Base-by-base conservation (phyloP, 1,284 basidiomycete genomes). In the Trichosporon ovoides region DNA sequence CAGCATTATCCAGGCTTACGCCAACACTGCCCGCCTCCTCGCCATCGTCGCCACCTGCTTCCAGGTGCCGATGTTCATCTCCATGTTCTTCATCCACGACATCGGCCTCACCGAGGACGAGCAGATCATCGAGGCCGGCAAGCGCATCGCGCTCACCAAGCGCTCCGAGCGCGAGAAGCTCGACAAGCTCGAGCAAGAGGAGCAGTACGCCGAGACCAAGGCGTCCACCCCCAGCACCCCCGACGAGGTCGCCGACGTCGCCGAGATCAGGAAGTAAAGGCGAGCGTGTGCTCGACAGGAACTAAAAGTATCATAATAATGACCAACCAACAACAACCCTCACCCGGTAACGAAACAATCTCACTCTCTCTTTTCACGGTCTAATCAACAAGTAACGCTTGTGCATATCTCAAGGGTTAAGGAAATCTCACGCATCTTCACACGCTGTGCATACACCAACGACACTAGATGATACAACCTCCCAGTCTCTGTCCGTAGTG, bases 51-150 rank as follows among this genome's bases (percentile, higher is more conserved):
- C 61, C 3, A 63, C 61, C 3, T 63, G 61, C 35, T 35, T 60
- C 16, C 61, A 63, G 54, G 53, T 63, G 38, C 61, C 61, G 16
- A 63, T 63, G 61, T 35, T 63, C 19, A 40, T 63, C 28, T 36
- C 38, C 38, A 63, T 63, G 61, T 56, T 63, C 55, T 57, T 63
- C 40, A 56, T 63, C 31, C 37, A 53, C 24, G 52, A 63, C 52
- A 36, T 60, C 16, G 55, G 52, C 1, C 50, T 63, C 33, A 58
- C 57, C 3, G 52, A 60, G 38, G 56, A 63, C 13, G 61, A 63
- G 50, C 58, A 63, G 36, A 33, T 60, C n/a, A 34, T 52, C n/a
- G 55, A 57, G 28, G 61, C 55, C 18, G 61, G 61, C 0, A 54
- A 38, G 37, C 48, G 61, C 3, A 35, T 63, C 7, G 61, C 55